Evolutionary conservation across 495 filamentous ascomycete species (phyloP).

Genomic region (Penicillium mononematosum): DNA sequence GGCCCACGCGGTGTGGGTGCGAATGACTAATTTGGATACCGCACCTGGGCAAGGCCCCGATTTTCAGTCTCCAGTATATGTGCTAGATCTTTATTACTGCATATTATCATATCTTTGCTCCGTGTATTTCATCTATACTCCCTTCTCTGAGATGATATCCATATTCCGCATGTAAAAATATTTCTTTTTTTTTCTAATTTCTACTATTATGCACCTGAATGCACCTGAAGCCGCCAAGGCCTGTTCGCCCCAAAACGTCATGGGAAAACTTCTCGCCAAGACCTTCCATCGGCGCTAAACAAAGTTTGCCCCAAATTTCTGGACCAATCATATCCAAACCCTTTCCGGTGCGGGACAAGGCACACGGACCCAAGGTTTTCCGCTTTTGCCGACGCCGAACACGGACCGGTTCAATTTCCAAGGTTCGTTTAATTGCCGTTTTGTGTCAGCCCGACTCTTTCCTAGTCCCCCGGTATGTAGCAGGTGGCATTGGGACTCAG

Average conservation of each 20-base stretch:
- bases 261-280: slow-evolving; percentile 14
- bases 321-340: slow-evolving; percentile 4
- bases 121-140: background rate
- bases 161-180: background rate
- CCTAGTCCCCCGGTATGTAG: no score
- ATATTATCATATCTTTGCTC: background rate
- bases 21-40: slow-evolving; percentile 8
- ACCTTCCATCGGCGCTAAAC: slow-evolving; percentile 1
- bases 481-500: background rate
- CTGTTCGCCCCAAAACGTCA: slow-evolving; percentile 14
- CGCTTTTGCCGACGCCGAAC: no score
- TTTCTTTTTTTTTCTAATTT: background rate
- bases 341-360: slow-evolving; percentile 1
- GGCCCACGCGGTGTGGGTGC: background rate
- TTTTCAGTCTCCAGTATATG: background rate
- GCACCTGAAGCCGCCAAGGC: slow-evolving; percentile 8
- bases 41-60: background rate
- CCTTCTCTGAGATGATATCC: background rate
- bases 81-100: background rate
- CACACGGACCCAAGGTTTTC: background rate
- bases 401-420: no score
- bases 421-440: no score
- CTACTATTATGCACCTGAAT: background rate
- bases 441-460: no score
- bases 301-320: background rate